Percentiles rank a stretch among this genome's conserved stretches.
Conservation (phyloP, 441 rosid species). For the Brassica balearica region DNA sequence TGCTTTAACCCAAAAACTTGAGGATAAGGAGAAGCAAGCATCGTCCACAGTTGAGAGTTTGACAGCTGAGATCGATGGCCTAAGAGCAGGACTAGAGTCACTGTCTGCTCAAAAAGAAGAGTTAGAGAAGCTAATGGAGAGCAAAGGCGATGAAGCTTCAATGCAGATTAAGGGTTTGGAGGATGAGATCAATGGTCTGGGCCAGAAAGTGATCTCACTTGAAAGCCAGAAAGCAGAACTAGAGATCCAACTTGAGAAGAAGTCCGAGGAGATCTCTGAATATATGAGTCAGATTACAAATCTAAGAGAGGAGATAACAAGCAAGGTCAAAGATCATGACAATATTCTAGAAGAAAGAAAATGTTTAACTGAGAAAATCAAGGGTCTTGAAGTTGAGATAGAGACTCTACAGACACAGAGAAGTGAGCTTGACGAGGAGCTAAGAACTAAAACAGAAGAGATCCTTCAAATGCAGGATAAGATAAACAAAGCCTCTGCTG, state of each 20-base stretch:
- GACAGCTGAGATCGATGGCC: constrained; percentile 50
- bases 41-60: constrained; percentile 60
- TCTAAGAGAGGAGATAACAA: constrained; percentile 42
- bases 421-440: constrained; percentile 57
- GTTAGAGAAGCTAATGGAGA: constrained; percentile 38
- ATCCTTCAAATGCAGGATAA: constrained; percentile 48
- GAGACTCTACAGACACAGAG: constrained; percentile 57
- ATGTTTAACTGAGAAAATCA: constrained; percentile 45
- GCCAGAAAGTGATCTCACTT: constrained; percentile 60
- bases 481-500: constrained; percentile 53
- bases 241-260: constrained; percentile 62
- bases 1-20: constrained; percentile 55
- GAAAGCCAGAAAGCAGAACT: constrained; percentile 59
- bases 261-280: constrained; percentile 43
- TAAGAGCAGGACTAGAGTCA: constrained; percentile 38
- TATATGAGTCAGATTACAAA: too few species aligned
- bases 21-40: constrained; percentile 62
- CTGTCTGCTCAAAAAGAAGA: constrained; percentile 37
- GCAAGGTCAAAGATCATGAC: constrained; percentile 52
- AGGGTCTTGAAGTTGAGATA: constrained; percentile 53
- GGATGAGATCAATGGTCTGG: constrained; percentile 48
- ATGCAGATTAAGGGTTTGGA: constrained; percentile 29
- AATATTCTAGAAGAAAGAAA: constrained; percentile 59
- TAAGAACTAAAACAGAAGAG: constrained; percentile 50
- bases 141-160: constrained; percentile 38